Evolutionary conservation across 768 basidiomycete genomes (phyloP).

Genomic region (Tricholoma furcatifolium): DNA sequence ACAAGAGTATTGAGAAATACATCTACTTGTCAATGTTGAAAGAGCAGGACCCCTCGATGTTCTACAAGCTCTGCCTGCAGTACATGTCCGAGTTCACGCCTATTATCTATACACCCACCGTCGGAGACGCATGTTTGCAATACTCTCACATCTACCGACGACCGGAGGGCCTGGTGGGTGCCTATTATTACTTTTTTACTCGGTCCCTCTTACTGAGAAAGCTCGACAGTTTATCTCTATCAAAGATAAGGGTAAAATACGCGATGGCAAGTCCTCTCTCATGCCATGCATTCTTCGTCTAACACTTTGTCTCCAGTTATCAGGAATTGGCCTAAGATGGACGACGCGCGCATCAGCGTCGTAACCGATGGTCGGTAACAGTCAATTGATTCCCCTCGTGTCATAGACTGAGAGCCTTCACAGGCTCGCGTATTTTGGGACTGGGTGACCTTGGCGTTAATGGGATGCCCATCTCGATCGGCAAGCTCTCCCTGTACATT

Average conservation of each 20-base stretch:
- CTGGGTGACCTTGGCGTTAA: conserved; percentile 83
- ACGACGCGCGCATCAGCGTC: conserved; percentile 84
- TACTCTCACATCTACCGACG: conserved; percentile 77
- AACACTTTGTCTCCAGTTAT: conserved; percentile 42
- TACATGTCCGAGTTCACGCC: conserved; percentile 74
- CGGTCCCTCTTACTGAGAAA: conserved; percentile 13
- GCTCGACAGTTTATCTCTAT: conserved; percentile 66
- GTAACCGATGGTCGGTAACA: conserved; percentile 77
- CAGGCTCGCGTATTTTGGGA: conserved; percentile 86
- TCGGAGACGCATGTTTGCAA: conserved; percentile 87
- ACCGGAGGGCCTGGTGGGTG: conserved; percentile 68
- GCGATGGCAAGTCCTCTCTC: conserved; percentile 33
- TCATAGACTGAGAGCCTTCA: conserved; percentile 21
- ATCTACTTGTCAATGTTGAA: conserved; percentile 80
- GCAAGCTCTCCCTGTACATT: conserved; percentile 90
- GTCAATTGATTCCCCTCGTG: neutral
- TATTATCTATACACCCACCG: conserved; percentile 89
- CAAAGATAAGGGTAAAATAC: conserved; percentile 81
- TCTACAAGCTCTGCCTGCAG: conserved; percentile 73
- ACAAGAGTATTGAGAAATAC: conserved; percentile 77
- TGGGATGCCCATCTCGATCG: conserved; percentile 86
- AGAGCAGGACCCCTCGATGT: conserved; percentile 67
- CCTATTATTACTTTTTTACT: conserved; percentile 5
- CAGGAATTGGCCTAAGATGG: conserved; percentile 66
- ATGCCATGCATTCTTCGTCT: neutral